Base-by-base conservation (phyloP, 2,329 filamentous ascomycete genomes). In the Aschersonia sp. region DNA sequence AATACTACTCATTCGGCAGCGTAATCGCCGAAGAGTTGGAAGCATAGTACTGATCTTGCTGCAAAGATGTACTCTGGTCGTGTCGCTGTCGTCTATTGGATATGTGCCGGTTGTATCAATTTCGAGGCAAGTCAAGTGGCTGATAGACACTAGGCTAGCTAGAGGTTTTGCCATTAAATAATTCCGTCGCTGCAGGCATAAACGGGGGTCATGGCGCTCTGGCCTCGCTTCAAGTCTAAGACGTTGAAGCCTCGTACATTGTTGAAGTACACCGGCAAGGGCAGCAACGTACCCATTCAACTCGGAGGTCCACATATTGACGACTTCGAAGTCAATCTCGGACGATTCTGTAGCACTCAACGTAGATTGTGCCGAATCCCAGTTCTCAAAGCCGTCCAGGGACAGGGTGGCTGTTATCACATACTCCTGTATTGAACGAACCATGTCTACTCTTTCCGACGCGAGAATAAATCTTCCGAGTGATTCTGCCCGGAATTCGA, bases 81-180 rank as follows among this genome's bases (percentile, higher is more conserved):
- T n/a, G 42, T 43, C 31, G 40, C 10, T 45, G 9, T 41, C 10
- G 30, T 28, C 30, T 12, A 47, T 41, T 12, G 47, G 40, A 42
- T n/a, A 10, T 48, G 47, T 51, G 31, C 49, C 49, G 9, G 40
- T 44, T 44, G 44, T 43, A 47, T 51, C 49, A 20, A 51, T 46
- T 45, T 51, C 49, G 30, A 51, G 46, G 47, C 49, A 48, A 31
- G 46, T 48, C 6, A 51, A 40, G n/a, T 45, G 41, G 44, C 41
- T 48, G 29, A 48, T 40, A 32, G 46, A 51, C 5, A 48, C 28
- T 4, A 51, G 49, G 40, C 46, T 47, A n/a, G 28, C 32, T 7
- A 51, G 44, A 46, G 46, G 44, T 41, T n/a, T 40, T 31, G 35
- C 41, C 45, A 38, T 46, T 28, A 51, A 43, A 47, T 51, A 51